phyloP scores from a whole-genome alignment of 192 early-diverging fungal species.

The Obelidium mucronatum region DNA sequence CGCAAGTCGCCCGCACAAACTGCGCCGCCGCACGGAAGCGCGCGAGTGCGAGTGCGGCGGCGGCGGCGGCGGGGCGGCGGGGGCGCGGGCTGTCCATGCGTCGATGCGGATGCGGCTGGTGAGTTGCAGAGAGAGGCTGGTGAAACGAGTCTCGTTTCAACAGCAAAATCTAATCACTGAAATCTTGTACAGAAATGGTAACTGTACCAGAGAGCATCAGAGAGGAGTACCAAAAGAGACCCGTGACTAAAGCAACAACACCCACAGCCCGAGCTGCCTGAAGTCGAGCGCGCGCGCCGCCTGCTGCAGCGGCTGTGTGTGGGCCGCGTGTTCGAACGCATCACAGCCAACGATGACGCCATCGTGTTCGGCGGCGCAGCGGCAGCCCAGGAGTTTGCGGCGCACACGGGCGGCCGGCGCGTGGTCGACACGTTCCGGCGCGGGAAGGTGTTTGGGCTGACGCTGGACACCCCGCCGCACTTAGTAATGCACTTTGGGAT shows the following conservation, averaged over 20 bases:
- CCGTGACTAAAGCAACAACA: too few species aligned
- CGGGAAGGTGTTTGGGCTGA: conserved; percentile 77
- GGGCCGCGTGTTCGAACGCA: conserved; percentile 55
- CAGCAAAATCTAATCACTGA: too few species aligned
- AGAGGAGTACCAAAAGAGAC: too few species aligned
- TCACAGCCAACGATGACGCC: conserved; percentile 38
- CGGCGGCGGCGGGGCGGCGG: too few species aligned
- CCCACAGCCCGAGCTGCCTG: conserved; percentile 70
- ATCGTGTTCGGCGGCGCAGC: conserved; percentile 41
- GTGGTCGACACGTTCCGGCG: conserved; percentile 70
- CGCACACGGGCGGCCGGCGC: conserved; percentile 49
- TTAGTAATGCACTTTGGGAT: conserved; percentile 74
- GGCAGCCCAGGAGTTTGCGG: conserved; percentile 37
- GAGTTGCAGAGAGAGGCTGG: too few species aligned
- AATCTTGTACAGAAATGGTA: too few species aligned
- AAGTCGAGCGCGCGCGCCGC: conserved; percentile 74
- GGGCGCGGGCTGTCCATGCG: too few species aligned
- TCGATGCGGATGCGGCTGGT: too few species aligned
- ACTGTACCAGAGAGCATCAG: too few species aligned
- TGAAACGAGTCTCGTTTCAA: too few species aligned
- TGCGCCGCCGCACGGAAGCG: conserved; percentile 13
- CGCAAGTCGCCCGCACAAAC: conserved; percentile 16
- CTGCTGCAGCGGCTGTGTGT: conserved; percentile 61
- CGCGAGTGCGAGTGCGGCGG: too few species aligned
- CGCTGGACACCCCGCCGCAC: conserved; percentile 51